Evolutionary conservation across 2,329 filamentous ascomycete species (phyloP).

Genomic region (Zymoseptoria pseudotritici): DNA sequence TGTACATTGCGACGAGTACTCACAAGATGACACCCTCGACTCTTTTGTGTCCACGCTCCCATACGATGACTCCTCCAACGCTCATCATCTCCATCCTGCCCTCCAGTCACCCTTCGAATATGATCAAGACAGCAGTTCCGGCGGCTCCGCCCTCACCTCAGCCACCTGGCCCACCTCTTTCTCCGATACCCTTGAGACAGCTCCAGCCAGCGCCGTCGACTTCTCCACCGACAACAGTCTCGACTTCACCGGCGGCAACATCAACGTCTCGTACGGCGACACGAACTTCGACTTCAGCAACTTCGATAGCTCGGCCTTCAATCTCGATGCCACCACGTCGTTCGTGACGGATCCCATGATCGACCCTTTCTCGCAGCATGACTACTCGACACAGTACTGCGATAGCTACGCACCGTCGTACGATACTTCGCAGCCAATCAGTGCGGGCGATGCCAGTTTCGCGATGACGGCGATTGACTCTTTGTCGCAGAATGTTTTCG

Average conservation of each 20-base stretch:
- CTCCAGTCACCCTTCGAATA: conserved; percentile 29
- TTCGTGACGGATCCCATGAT: conserved; percentile 19
- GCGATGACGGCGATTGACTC: neutral
- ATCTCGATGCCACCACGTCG: conserved; percentile 18
- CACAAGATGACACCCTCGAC: conserved; percentile 16
- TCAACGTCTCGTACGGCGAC: conserved; percentile 34
- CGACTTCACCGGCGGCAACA: conserved; percentile 35
- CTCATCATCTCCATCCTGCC: conserved; percentile 7
- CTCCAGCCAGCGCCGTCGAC: conserved; percentile 11
- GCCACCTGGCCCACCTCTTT: conserved; percentile 20
- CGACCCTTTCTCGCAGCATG: conserved; percentile 15
- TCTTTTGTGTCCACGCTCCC: conserved; percentile 15
- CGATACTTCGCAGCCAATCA: neutral
- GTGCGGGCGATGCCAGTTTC: neutral
- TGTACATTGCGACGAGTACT: neutral
- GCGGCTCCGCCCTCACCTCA: conserved; percentile 21
- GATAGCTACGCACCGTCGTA: conserved; percentile 8
- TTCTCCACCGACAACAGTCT: conserved; percentile 28
- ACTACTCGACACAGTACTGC: conserved; percentile 10
- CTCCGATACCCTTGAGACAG: conserved; percentile 12
- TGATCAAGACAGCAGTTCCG: conserved; percentile 16
- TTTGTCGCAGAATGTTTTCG: neutral
- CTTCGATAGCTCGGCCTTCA: conserved; percentile 26
- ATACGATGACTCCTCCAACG: conserved; percentile 8
- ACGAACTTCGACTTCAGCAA: conserved; percentile 17